phyloP scores from a whole-genome alignment of 2,329 filamentous ascomycete genomes.

The Ceratocystiopsis brevicomis region DNA sequence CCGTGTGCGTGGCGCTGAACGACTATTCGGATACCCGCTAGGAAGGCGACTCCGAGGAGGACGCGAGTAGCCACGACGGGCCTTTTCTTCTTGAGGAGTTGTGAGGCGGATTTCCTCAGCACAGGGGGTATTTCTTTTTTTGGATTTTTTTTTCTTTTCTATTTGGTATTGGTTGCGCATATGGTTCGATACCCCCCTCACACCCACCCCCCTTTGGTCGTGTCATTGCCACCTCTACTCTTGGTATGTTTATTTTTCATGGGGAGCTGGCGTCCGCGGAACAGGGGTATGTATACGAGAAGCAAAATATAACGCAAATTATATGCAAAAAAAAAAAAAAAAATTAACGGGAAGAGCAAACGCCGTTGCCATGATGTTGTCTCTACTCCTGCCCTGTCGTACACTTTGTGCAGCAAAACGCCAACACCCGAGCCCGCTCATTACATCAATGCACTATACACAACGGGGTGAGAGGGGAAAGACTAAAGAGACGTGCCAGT shows the following conservation, averaged over 20 bases:
- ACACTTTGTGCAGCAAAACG: background rate
- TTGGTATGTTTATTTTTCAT: too few species aligned
- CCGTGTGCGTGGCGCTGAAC: constrained; percentile 82
- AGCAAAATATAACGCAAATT: background rate
- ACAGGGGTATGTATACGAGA: background rate
- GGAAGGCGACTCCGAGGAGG: background rate
- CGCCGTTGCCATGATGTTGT: background rate
- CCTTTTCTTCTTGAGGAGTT: too few species aligned
- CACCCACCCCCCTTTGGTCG: background rate
- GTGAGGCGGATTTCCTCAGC: background rate
- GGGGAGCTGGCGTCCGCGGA: too few species aligned
- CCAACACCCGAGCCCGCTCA: too few species aligned
- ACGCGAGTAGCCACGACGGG: too few species aligned
- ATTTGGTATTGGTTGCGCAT: background rate
- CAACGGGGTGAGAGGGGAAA: too few species aligned
- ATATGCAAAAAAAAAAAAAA: background rate
- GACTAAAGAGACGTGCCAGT: background rate
- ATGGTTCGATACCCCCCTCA: background rate
- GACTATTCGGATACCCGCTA: constrained; percentile 49
- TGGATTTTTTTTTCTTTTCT: background rate
- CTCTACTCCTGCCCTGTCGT: background rate
- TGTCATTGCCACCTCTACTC: too few species aligned
- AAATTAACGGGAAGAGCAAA: background rate
- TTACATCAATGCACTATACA: too few species aligned
- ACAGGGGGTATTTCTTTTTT: background rate